phyloP scores from a whole-genome alignment of 1,284 basidiomycete genomes.

The Moniliella sp. region DNA sequence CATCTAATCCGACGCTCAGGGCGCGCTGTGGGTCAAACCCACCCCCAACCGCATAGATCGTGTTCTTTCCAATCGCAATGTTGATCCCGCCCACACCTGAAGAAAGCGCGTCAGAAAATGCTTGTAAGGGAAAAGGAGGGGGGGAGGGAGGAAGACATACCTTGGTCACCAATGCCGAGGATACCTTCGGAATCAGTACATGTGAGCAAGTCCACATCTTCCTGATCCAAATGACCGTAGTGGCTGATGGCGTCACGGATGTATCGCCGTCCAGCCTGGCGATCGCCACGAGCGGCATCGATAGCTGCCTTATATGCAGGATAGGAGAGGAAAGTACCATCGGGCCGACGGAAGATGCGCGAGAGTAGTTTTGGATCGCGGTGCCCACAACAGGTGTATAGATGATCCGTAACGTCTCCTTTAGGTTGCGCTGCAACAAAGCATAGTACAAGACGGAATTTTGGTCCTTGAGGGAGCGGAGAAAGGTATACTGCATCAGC shows the following conservation, averaged over 20 bases:
- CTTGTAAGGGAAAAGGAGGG: too few species aligned
- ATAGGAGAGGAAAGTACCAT: constrained; percentile 4
- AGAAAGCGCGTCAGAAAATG: too few species aligned
- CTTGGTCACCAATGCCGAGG: constrained; percentile 7
- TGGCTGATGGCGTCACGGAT: constrained; percentile 3
- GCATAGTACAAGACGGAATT: constrained; percentile 9
- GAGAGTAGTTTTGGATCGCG: constrained; percentile 8
- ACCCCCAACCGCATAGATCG: constrained; percentile 5
- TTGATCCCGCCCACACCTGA: constrained; percentile 5
- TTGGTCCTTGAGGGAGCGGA: constrained; percentile 4
- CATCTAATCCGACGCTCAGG: constrained; percentile 5
- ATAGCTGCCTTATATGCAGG: constrained; percentile 3
- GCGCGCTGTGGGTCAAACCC: constrained; percentile 6
- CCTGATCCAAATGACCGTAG: constrained; percentile 1
- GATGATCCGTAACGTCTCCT: too few species aligned
- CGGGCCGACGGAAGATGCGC: constrained; percentile 5
- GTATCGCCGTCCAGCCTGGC: constrained; percentile 1
- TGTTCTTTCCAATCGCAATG: constrained; percentile 4
- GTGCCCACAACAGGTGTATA: too few species aligned
- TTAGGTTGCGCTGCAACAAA: constrained; percentile 1
- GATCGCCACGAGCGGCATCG: background rate
- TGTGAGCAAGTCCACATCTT: constrained; percentile 6
- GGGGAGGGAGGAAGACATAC: too few species aligned
- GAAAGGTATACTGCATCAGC: constrained; percentile 5
- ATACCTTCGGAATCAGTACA: constrained; percentile 7